phyloP scores from a whole-genome alignment of 2,329 filamentous ascomycete genomes.

The Nigrospora osmanthi region DNA sequence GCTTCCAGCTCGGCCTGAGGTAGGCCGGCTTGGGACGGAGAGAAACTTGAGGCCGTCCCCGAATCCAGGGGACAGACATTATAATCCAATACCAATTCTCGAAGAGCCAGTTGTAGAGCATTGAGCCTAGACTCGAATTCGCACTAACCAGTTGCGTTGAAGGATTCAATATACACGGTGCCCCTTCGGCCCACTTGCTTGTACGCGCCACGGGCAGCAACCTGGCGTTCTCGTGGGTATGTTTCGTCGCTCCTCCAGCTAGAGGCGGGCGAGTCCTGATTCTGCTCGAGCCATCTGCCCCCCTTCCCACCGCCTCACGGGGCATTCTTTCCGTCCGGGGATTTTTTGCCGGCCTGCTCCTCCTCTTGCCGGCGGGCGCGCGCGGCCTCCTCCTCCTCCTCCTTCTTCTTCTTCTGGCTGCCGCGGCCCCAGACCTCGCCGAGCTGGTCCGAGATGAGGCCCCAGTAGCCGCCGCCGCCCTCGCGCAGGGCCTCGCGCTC shows the following conservation, averaged over 20 bases:
- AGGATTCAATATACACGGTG: too few relatives aligned
- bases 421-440: conserved; percentile 37
- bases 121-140: too few relatives aligned
- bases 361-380: background rate
- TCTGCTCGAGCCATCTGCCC: background rate
- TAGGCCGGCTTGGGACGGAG: background rate
- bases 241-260: background rate
- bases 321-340: background rate
- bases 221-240: background rate
- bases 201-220: too few relatives aligned
- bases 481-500: conserved; percentile 46
- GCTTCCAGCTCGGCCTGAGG: background rate
- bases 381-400: background rate
- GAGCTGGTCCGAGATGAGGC: conserved; percentile 49
- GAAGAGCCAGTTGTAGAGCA: too few relatives aligned
- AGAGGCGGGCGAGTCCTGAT: background rate
- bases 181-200: too few relatives aligned
- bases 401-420: conserved; percentile 15
- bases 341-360: background rate
- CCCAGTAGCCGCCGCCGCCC: conserved; percentile 44
- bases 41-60: background rate
- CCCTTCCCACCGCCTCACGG: background rate
- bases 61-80: conserved; percentile 1
- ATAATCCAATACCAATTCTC: too few relatives aligned
- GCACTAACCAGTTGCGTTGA: too few relatives aligned